Evolutionary conservation across 2,329 filamentous ascomycete genomes (phyloP).

Genomic region (Aspergillus sp.): DNA sequence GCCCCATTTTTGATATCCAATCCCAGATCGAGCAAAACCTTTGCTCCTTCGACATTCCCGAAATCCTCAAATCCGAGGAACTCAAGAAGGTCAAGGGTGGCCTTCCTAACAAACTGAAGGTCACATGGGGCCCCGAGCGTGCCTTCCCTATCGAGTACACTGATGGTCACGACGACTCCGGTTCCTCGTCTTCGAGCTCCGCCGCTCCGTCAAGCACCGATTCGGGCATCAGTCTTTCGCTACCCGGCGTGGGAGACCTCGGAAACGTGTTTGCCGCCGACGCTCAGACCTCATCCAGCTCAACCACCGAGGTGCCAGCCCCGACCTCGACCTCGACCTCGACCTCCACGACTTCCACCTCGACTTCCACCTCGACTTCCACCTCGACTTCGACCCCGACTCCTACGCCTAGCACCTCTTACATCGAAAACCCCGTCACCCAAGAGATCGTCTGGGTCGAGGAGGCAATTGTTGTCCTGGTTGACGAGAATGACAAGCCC

Average conservation of each 20-base stretch:
- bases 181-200: slow-evolving; percentile 2
- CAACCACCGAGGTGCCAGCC: background rate
- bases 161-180: slow-evolving; percentile 4
- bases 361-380: slow-evolving; percentile 16
- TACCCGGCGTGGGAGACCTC: slow-evolving; percentile 9
- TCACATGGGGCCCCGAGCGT: slow-evolving; percentile 47
- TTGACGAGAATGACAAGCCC: slow-evolving; percentile 25
- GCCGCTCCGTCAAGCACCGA: background rate
- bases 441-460: slow-evolving; percentile 32
- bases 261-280: slow-evolving; percentile 6
- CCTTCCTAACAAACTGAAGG: slow-evolving; percentile 65
- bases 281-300: background rate
- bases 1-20: slow-evolving; percentile 72
- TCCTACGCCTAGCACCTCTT: slow-evolving; percentile 26
- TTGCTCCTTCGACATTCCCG: slow-evolving; percentile 65
- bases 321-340: background rate
- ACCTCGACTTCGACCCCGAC: slow-evolving; percentile 21
- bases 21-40: slow-evolving; percentile 51
- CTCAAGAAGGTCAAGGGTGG: slow-evolving; percentile 54
- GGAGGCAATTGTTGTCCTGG: slow-evolving; percentile 28
- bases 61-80: slow-evolving; percentile 58
- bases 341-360: slow-evolving; percentile 14
- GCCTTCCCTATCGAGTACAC: slow-evolving; percentile 28
- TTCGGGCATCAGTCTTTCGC: background rate
- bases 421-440: slow-evolving; percentile 22